A percentile compares a stretch with the other conserved stretches of the same genome.
These are phyloP conservation scores for Nemania sp. DNA, from an alignment of 2,329 filamentous ascomycete genomes.

Conservation along the genomic window DNA sequence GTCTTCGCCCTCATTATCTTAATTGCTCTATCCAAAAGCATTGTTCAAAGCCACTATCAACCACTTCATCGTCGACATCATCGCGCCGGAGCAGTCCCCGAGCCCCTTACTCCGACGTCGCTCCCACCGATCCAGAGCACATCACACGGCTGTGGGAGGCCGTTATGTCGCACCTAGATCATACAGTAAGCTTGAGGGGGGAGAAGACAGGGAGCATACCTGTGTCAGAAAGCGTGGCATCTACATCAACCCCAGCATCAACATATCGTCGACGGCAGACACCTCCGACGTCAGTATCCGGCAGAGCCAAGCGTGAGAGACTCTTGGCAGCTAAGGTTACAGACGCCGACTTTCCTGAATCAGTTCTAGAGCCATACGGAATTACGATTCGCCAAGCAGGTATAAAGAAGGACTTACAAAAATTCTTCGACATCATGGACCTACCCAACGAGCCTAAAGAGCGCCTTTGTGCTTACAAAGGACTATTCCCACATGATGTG, in stretches of 20 bases:
- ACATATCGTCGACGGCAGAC: too few species aligned
- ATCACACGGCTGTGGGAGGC: not conserved
- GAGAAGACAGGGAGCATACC: not conserved
- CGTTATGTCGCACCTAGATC: not conserved
- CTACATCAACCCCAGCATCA: not conserved
- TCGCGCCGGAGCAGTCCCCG: too few species aligned
- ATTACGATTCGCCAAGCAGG: not conserved
- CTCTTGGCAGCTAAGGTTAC: not conserved
- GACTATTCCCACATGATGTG: not conserved
- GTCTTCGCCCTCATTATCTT: too few species aligned
- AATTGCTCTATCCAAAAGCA: too few species aligned
- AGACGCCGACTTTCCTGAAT: not conserved
- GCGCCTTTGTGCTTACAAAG: not conserved
- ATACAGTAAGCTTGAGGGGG: not conserved
- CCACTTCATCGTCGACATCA: too few species aligned
- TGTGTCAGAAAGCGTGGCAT: not conserved
- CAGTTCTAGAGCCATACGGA: constrained; percentile 3
- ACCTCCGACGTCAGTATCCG: not conserved
- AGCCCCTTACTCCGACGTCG: too few species aligned
- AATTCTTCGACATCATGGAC: not conserved
- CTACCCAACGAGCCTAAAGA: not conserved
- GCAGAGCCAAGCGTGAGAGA: not conserved
- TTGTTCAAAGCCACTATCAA: too few species aligned
- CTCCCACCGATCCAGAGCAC: constrained; percentile 3
- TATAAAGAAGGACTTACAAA: not conserved